Evolutionary conservation across 305 asterid genomes (phyloP), one percentile per base, ranked within the genome.

Genomic region (Rubia tinctorum): DNA sequence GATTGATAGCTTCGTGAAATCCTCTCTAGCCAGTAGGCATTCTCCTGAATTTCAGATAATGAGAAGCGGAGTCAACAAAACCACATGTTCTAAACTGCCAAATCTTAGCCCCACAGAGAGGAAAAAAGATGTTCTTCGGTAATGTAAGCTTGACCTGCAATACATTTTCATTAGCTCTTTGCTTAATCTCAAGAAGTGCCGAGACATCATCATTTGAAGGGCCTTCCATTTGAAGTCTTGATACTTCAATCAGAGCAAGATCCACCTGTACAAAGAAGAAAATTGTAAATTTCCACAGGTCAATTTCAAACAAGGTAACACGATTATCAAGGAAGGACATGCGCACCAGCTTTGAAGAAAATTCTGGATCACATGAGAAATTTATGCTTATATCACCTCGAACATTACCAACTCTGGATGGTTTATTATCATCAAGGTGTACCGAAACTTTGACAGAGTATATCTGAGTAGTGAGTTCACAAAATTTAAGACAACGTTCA

Each of bases 161-260:
- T 75, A 96, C 98, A 83, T 87, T 93, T 84, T 93, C 98, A 83
- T 93, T 93, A 75, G 96, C 90, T 85, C 98, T 87, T 81, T 93
- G 96, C 78, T 91, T 97, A 76, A 91, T 88, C 90, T 93, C 96
- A 73, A 93, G 90, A 80, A 93, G 84, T 66, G 90, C 72, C n/a
- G 80, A 78, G 78, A 90, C 88, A 82, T 91, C 98, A 56, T 80
- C 90, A 71, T 79, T 84, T 66, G 96, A 83, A 78, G 97, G 96
- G 59, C 97, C 96, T 74, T 88, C 96, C 77, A 83, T 87, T 77
- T 91, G 98, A 86, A 93, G 98, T 73, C 84, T 94, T 59, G 78
- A 75, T 74, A 93, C 92, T 80, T 90, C 98, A 70, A 86, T 96
- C 84, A 93, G 79, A 55, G 96, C 96, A 83, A 86, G 90, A 86